phyloP scores from a whole-genome alignment of 2,329 filamentous ascomycete genomes.

The Penicillium freii region DNA sequence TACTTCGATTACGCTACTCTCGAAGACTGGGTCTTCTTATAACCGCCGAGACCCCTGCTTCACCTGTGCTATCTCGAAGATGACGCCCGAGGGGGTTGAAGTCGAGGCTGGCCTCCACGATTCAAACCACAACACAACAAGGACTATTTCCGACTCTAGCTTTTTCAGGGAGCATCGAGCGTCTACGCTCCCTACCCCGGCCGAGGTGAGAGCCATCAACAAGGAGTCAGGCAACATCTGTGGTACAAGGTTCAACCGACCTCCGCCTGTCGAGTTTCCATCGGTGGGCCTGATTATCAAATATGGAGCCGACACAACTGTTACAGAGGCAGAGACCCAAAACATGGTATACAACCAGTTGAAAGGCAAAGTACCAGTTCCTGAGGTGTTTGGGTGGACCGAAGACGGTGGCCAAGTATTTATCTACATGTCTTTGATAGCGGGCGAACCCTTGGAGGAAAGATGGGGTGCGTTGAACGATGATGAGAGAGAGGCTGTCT shows the following conservation, averaged over 20 bases:
- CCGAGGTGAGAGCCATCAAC: slow-evolving; percentile 31
- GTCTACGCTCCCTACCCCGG: slow-evolving; percentile 29
- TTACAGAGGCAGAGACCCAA: slow-evolving; percentile 7
- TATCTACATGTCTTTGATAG: too few relatives aligned
- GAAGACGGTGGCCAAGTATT: too few relatives aligned
- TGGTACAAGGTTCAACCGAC: slow-evolving; percentile 24
- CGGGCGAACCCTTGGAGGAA: too few relatives aligned
- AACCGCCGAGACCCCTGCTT: not conserved
- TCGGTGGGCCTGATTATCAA: slow-evolving; percentile 38
- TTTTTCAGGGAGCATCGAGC: slow-evolving; percentile 13
- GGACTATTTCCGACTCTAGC: slow-evolving; percentile 12
- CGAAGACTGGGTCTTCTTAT: too few relatives aligned
- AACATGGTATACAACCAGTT: too few relatives aligned
- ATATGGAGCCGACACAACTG: slow-evolving; percentile 34
- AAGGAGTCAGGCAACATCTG: slow-evolving; percentile 15
- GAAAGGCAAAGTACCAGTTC: too few relatives aligned
- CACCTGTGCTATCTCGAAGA: not conserved
- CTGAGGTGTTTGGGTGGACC: too few relatives aligned
- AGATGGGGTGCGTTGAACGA: too few relatives aligned
- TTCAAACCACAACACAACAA: slow-evolving; percentile 7
- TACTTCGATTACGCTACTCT: too few relatives aligned
- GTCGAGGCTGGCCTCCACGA: slow-evolving; percentile 2
- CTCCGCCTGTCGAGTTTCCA: slow-evolving; percentile 34
- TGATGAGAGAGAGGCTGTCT: too few relatives aligned
- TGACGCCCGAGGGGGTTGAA: slow-evolving; percentile 4